Evolutionary conservation across 2,329 filamentous ascomycete species (phyloP).

Genomic region (Colletotrichum sp.): DNA sequence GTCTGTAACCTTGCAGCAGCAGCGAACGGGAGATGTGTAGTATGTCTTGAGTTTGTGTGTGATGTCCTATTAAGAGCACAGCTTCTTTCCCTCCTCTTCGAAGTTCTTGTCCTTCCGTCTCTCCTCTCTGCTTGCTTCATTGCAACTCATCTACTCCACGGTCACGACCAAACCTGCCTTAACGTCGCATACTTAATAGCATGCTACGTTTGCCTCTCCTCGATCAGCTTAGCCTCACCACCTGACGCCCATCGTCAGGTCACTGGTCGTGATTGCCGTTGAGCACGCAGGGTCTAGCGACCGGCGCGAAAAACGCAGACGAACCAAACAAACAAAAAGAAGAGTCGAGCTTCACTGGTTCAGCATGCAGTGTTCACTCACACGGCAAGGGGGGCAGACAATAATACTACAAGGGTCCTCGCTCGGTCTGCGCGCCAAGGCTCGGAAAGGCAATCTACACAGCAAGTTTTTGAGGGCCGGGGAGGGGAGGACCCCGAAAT

Average conservation of each 20-base stretch:
- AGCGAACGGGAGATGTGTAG: background rate
- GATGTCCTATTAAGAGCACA: background rate
- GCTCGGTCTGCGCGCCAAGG: background rate
- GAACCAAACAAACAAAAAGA: background rate
- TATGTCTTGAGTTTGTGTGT: background rate
- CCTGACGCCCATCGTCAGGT: background rate
- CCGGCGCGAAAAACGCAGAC: background rate
- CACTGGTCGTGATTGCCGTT: background rate
- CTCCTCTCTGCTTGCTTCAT: background rate
- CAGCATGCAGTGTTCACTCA: background rate
- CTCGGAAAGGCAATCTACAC: background rate
- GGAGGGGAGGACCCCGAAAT: background rate
- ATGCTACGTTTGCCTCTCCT: background rate
- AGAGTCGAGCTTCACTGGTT: background rate
- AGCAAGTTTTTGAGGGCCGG: background rate
- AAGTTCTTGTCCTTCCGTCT: background rate
- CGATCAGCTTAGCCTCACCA: background rate
- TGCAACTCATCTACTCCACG: background rate
- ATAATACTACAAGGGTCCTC: background rate
- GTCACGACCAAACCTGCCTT: background rate
- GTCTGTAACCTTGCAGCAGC: background rate
- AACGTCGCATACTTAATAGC: background rate
- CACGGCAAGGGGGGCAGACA: background rate
- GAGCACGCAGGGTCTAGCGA: background rate
- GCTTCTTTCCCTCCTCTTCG: background rate